Percentiles rank a stretch among this genome's conserved stretches.
Conservation (phyloP, 768 basidiomycete species). For the Leccinum disarticulatum region DNA sequence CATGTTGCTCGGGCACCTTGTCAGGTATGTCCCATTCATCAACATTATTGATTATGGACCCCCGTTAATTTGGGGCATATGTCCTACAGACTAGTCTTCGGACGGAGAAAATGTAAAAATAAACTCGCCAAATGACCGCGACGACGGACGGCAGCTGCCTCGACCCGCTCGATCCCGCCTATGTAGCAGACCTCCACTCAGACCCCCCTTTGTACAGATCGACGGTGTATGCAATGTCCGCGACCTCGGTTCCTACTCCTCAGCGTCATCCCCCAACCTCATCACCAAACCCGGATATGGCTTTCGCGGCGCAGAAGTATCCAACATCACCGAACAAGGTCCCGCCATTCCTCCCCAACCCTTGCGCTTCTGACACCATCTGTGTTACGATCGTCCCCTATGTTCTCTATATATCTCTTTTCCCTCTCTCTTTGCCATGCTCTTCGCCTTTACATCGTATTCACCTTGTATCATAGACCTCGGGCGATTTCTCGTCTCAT, state of each 20-base stretch:
- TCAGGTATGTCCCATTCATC: constrained; percentile 51
- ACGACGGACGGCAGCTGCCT: not conserved
- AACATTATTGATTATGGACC: constrained; percentile 5
- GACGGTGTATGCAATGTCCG: constrained; percentile 76
- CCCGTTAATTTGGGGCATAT: constrained; percentile 1
- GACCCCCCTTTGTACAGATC: constrained; percentile 67
- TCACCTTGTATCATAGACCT: too few species aligned
- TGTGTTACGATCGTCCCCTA: too few species aligned
- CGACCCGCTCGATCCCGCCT: constrained; percentile 63
- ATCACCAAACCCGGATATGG: constrained; percentile 57
- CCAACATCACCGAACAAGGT: constrained; percentile 71
- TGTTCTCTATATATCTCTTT: too few species aligned
- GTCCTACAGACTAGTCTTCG: constrained; percentile 1
- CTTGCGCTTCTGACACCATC: constrained; percentile 2
- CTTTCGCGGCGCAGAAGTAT: constrained; percentile 73
- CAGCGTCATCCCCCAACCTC: constrained; percentile 44
- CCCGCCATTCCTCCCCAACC: not conserved
- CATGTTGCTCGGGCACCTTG: constrained; percentile 90
- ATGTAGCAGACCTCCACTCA: constrained; percentile 66
- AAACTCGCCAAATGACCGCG: not conserved
- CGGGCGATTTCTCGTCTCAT: too few species aligned
- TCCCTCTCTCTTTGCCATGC: too few species aligned
- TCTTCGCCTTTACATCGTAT: too few species aligned
- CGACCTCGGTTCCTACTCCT: constrained; percentile 66
- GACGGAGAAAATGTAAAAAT: not conserved